Evolutionary conservation across 2,329 filamentous ascomycete genomes (phyloP), one percentile per base, ranked within the genome.

Genomic region (Albifimbria verrucaria): DNA sequence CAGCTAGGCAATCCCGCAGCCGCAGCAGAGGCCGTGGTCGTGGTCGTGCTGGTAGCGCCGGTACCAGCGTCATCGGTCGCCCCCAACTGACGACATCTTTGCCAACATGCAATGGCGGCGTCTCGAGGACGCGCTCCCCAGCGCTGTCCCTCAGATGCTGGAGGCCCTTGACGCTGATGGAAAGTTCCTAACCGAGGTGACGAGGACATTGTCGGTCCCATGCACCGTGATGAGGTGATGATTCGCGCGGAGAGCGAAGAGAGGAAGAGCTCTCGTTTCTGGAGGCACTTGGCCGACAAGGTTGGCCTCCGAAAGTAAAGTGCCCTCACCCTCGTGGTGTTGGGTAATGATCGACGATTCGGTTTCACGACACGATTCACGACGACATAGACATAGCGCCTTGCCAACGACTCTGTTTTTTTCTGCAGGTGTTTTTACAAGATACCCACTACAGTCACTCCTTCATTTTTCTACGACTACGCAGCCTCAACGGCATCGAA

Each of bases 171-270:
- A 89, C 65, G 78, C 87, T 65, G 80, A 88, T 57, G 88, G 89
- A 65, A 96, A 97, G 70, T 97, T 96, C 92, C 92, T 22, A 85
- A 87, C 61, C 82, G 93, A 26, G 92, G 92, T 50, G 92, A 96
- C 63, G 88, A 92, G 62, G 92, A 96, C 69, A 95, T 97, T 66
- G 91, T 97, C 44, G 92, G 92, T 1, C 92, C 92, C 7, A 96
- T 97, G 92, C 83, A 85, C 61, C 80, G 81, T 12, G 79, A 82
- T 59, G 74, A 75, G 39, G 72, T 76, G 57, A 83, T 83, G 80
- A 68, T 71, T 25, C 72, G 77, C 46, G 69, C 72, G 15, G 67
- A 66, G 46, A 74, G 71, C 52, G 76, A 78, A 44, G 74, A 76
- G 57, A 72, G 72, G 57, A 75, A 72, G 57, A 63, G 70, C 18